phyloP scores from a whole-genome alignment of 139 green algal genomes.

The Picochlorum sp. region DNA sequence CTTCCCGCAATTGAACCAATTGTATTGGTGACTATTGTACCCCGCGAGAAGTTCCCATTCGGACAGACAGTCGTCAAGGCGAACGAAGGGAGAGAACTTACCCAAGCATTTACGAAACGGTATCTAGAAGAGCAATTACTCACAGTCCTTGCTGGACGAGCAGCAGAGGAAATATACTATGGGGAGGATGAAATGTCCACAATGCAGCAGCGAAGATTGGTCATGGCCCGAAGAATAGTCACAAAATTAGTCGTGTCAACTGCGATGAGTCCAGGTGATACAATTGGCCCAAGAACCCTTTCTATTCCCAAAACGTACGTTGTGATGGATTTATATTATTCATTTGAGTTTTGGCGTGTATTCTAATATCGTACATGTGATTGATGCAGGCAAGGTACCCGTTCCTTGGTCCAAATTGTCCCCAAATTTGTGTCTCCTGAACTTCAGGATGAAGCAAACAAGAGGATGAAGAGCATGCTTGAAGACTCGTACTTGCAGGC shows the following conservation, averaged over 20 bases:
- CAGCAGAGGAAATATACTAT: slow-evolving; percentile 55
- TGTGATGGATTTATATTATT: too few species aligned
- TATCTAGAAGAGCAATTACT: slow-evolving; percentile 76
- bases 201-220: slow-evolving; percentile 50
- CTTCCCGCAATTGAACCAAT: slow-evolving; percentile 82
- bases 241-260: slow-evolving; percentile 46
- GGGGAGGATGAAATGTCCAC: slow-evolving; percentile 49
- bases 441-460: slow-evolving; percentile 17
- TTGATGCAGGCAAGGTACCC: slow-evolving; percentile 4
- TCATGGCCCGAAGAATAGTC: slow-evolving; percentile 46
- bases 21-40: slow-evolving; percentile 61
- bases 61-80: slow-evolving; percentile 72
- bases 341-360: too few species aligned
- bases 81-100: slow-evolving; percentile 48
- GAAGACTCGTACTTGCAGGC: slow-evolving; percentile 44
- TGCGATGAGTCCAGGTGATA: slow-evolving; percentile 28
- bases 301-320: slow-evolving; percentile 16
- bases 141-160: slow-evolving; percentile 55
- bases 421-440: slow-evolving; percentile 12
- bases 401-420: slow-evolving; percentile 15
- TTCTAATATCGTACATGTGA: neutral
- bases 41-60: slow-evolving; percentile 57
- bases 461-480: slow-evolving; percentile 53
- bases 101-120: slow-evolving; percentile 47
- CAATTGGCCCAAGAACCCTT: slow-evolving; percentile 23